phyloP scores from a whole-genome alignment of 768 basidiomycete species.

The Daedaleopsis sinensis region DNA sequence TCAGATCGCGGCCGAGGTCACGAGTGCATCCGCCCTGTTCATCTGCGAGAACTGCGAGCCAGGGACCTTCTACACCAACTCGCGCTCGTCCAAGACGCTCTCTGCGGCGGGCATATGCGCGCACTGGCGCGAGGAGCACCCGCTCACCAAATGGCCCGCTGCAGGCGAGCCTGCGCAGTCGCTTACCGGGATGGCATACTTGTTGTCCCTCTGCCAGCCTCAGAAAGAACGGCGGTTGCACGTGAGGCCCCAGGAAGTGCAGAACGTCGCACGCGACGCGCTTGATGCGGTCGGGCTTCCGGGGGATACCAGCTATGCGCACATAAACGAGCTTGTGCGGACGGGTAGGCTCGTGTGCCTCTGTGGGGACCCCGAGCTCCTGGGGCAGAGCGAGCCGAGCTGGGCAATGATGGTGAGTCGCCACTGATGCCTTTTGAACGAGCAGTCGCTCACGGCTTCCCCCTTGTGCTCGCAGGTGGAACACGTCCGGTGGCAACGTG shows the following conservation, averaged over 20 bases:
- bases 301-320: background rate
- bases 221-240: too few relatives aligned
- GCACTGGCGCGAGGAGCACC: conserved; percentile 1
- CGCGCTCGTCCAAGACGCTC: background rate
- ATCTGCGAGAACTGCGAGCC: background rate
- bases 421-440: background rate
- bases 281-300: background rate
- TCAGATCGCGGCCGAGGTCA: too few relatives aligned
- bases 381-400: background rate
- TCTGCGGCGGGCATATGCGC: background rate
- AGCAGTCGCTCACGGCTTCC: background rate
- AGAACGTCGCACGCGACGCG: background rate
- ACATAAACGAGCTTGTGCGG: background rate
- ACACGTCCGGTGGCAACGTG: background rate
- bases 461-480: background rate
- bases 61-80: background rate
- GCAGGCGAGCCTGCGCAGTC: too few relatives aligned
- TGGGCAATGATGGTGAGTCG: background rate
- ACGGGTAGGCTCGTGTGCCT: background rate
- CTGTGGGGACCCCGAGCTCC: background rate
- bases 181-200: too few relatives aligned
- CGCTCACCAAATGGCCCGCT: background rate
- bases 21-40: too few relatives aligned
- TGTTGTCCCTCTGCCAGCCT: too few relatives aligned
- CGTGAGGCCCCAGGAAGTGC: too few relatives aligned